Conservation (phyloP, 306 rosid species). For the Medicago ruthenica region DNA sequence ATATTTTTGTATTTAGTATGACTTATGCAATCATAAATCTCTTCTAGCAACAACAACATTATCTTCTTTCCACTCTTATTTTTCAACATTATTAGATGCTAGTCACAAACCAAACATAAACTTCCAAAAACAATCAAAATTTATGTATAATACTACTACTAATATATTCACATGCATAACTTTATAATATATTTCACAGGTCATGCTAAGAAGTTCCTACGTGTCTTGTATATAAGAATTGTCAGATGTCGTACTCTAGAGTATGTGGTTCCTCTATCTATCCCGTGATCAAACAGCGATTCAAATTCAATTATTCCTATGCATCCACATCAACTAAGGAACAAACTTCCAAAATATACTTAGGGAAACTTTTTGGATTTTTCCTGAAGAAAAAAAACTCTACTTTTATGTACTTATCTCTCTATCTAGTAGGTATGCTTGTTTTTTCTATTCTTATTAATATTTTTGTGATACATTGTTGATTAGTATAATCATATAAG, state of each 20-base stretch:
- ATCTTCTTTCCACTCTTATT: not conserved
- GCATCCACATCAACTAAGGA: constrained; percentile 47
- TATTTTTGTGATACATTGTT: not conserved
- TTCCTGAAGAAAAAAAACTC: not conserved
- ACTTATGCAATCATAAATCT: constrained; percentile 7
- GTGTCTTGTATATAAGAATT: not conserved
- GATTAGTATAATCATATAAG: not conserved
- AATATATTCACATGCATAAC: too few species aligned
- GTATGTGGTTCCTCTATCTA: constrained; percentile 43
- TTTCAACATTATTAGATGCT: constrained; percentile 4
- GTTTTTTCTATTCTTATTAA: not conserved
- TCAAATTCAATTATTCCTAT: constrained; percentile 46
- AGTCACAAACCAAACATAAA: constrained; percentile 8
- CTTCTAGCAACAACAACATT: not conserved
- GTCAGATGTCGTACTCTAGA: constrained; percentile 42
- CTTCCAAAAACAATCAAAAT: constrained; percentile 4
- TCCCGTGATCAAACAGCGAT: constrained; percentile 77
- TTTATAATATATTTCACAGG: constrained; percentile 29
- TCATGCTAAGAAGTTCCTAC: constrained; percentile 36
- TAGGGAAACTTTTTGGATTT: not conserved
- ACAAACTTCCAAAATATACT: constrained; percentile 49
- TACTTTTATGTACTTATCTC: not conserved
- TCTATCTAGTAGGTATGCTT: not conserved
- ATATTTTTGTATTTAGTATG: not conserved
- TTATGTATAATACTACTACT: not conserved